These are phyloP conservation scores for Tylopilus felleus DNA, from an alignment of 768 basidiomycete species.

Conservation along the genomic window DNA sequence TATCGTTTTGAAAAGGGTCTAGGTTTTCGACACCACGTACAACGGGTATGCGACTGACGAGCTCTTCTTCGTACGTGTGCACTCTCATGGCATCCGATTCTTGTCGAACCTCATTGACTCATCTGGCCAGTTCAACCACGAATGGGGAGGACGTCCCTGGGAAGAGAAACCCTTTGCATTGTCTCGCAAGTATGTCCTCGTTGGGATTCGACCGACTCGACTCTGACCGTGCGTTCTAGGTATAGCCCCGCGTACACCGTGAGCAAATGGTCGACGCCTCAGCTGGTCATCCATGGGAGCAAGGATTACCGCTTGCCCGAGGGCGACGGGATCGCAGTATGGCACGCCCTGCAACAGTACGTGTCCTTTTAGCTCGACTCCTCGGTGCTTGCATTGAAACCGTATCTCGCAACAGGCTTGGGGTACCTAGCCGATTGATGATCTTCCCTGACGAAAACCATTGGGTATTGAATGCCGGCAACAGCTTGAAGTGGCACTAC, in stretches of 20 bases:
- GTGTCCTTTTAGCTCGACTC: constrained; percentile 26
- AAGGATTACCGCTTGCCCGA: constrained; percentile 89
- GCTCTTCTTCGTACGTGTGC: constrained; percentile 72
- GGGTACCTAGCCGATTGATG: constrained; percentile 71
- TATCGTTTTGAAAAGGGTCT: not conserved
- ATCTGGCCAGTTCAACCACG: constrained; percentile 68
- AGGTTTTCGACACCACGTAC: constrained; percentile 76
- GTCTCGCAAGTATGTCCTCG: constrained; percentile 48
- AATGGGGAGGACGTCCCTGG: constrained; percentile 85
- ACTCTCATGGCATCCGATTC: not conserved
- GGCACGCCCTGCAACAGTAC: constrained; percentile 83
- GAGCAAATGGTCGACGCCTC: constrained; percentile 80
- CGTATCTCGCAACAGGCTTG: constrained; percentile 44
- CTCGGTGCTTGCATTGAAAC: not conserved
- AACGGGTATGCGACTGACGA: constrained; percentile 91
- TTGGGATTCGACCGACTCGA: not conserved
- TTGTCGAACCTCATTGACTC: not conserved
- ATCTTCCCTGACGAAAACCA: constrained; percentile 92
- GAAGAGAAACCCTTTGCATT: constrained; percentile 52
- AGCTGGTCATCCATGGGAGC: constrained; percentile 81
- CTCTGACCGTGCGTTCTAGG: constrained; percentile 30
- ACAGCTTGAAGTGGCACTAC: constrained; percentile 91
- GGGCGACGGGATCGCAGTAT: constrained; percentile 77
- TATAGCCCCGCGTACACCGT: constrained; percentile 83
- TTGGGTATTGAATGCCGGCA: constrained; percentile 82